phyloP scores from a whole-genome alignment of 441 rosid species.

The Mallotus repandus region DNA sequence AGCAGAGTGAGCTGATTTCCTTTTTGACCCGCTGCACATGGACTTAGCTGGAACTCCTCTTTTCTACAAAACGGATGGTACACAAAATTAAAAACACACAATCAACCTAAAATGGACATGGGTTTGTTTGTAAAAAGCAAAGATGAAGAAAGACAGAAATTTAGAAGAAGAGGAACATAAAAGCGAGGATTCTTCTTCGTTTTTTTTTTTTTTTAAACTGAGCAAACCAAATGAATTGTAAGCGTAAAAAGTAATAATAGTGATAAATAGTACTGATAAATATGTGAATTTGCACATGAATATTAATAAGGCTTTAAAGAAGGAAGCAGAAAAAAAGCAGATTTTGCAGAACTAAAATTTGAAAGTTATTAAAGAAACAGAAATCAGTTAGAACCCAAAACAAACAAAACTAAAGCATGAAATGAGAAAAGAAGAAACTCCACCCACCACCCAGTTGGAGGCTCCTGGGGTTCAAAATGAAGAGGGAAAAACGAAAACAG shows the following conservation, averaged over 20 bases:
- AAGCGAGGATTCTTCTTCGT: not conserved
- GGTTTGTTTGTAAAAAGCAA: conserved; percentile 3
- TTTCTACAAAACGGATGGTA: conserved; percentile 30
- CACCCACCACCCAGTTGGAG: not conserved
- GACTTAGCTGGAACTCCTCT: conserved; percentile 17
- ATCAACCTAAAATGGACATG: not conserved
- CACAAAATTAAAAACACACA: conserved; percentile 15
- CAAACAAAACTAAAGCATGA: not conserved
- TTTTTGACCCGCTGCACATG: conserved; percentile 50
- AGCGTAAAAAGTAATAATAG: too few species aligned
- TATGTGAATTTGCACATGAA: conserved; percentile 25
- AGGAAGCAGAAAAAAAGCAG: conserved; percentile 1
- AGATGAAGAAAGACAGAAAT: not conserved
- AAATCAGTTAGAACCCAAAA: conserved; percentile 28
- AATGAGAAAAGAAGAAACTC: too few species aligned
- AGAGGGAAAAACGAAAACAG: too few species aligned
- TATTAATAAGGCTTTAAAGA: conserved; percentile 21
- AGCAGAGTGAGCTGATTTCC: conserved; percentile 31
- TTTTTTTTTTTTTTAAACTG: not conserved
- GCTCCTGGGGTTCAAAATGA: not conserved
- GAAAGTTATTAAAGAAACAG: conserved; percentile 22
- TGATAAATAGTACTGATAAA: too few species aligned
- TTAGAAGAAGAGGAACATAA: not conserved
- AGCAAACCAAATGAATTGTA: too few species aligned
- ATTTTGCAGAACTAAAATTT: conserved; percentile 6